Evolutionary conservation across 2,329 filamentous ascomycete genomes (phyloP).

Genomic region (Botryosphaeria dothidea): DNA sequence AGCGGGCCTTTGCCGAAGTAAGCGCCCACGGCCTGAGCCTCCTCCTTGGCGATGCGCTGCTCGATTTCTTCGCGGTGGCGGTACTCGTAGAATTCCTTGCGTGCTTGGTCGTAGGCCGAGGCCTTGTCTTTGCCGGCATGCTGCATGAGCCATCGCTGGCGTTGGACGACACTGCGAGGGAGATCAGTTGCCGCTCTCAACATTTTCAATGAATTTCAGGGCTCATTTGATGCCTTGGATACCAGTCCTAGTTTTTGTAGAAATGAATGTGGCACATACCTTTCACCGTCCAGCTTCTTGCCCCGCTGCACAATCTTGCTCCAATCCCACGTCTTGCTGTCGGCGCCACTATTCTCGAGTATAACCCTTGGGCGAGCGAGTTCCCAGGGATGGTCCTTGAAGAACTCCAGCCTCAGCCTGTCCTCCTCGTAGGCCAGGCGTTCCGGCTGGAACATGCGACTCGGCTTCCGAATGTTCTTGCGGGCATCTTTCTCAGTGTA

Average conservation of each 20-base stretch:
- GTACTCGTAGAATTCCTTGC: conserved; percentile 85
- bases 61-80: conserved; percentile 82
- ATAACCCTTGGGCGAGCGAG: conserved; percentile 83
- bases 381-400: conserved; percentile 95
- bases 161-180: conserved; percentile 76
- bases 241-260: not conserved
- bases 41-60: conserved; percentile 79
- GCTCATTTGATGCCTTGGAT: not conserved
- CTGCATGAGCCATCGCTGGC: conserved; percentile 80
- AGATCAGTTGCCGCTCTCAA: not conserved
- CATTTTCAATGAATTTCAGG: conserved; percentile 25
- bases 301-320: conserved; percentile 73
- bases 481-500: conserved; percentile 26
- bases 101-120: conserved; percentile 80
- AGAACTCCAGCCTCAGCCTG: conserved; percentile 76
- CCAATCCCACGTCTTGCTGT: conserved; percentile 78
- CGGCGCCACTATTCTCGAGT: conserved; percentile 82
- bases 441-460: conserved; percentile 78
- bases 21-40: conserved; percentile 81
- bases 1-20: conserved; percentile 79
- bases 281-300: conserved; percentile 79
- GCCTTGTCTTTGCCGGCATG: conserved; percentile 57
- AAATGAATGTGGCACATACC: conserved; percentile 51
- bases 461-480: conserved; percentile 61
- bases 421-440: conserved; percentile 82